Evolutionary conservation across 257 asterid species (phyloP), one percentile per base, ranked within the genome.

Genomic region (Solanum etuberosum): DNA sequence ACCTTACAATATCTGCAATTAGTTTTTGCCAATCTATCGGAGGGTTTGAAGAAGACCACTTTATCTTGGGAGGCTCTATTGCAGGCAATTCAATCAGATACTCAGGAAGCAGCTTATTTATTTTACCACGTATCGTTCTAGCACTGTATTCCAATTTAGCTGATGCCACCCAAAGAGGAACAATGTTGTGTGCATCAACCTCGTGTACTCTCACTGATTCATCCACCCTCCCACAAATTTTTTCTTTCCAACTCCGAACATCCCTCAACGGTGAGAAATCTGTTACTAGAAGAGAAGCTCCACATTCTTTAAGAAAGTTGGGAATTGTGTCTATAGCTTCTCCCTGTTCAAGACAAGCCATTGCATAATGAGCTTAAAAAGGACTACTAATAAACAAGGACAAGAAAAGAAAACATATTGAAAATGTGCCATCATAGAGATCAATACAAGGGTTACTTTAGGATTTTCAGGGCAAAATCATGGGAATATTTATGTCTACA

Each of bases 261-360:
- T 97, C 99, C 38, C 99, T 90, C 70, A 97, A 87, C 2, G 99
- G 99, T 21, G 99, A 97, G 92, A 96, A 97, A 89, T 97, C 99
- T 13, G 96, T 97, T 72, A 97, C 99, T 93, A 97, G 88, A 87
- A 97, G 96, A 5, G 99, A 97, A 72, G 99, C 99, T 35, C 95
- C 98, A 32, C 94, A 93, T 86, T 97, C 96, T 88, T 90, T 86
- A 78, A 97, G 89, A 80, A 97, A 97, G 27, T 83, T 87, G 1
- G 99, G 99, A 89, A 97, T 95, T 31, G 93, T 95, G 71, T 94
- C 96, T 73, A 92, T 93, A 73, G 97, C 98, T 88, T 96, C 98
- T 8, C 99, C 99, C 99, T 97, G 87, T 82, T 35, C 80, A 86
- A 81, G 57, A 81, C 76, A 31, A 74, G 32, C 40, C 63, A 88